Base-by-base conservation (phyloP, 1,284 basidiomycete species). In the Trichosporon sp. region DNA sequence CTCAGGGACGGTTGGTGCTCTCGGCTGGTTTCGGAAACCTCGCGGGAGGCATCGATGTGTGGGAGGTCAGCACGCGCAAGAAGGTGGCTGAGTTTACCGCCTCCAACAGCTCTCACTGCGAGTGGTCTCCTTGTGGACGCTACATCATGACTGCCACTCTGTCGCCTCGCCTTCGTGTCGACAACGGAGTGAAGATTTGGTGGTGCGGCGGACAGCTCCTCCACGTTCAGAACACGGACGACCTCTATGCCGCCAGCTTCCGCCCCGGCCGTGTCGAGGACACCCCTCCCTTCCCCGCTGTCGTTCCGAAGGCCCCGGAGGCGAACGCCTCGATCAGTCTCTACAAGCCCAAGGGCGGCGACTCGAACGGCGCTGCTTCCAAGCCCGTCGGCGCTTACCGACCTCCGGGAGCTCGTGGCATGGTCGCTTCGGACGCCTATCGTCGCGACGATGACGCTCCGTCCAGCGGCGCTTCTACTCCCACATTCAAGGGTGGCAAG, bases 151-250 rank as follows among this genome's bases (percentile, higher is more conserved):
- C 95, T 1, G 94, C 94, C 1, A 98, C 93, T 0, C 85, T 98
- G 31, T 94, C 91, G 16, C 95, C 96, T 1, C 87, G 96, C 32
- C 81, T 99, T 61, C 88, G 96, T 40, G 96, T 99, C 60, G 95
- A 99, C 82, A 98, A 98, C 73, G 93, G 95, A 2, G 88, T 98
- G 79, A 94, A 93, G 81, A 85, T 99, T 65, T 98, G 91, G 90
- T 94, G 97, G 80, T 94, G 91, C 78, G 86, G 88, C 0, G 95
- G 95, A 9, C 84, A 88, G 5, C 85, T 99, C 23, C 78, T 97
- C 85, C 77, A 95, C 88, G 79, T 95, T 87, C 78, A 88, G 83
- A 77, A 90, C 82, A 84, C 94, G 88, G 75, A 95, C 87, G 75
- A 95, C 84, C 49, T 95, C 87, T 70, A 98, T 87, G 63, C 97